Conservation (phyloP, 345 rosid genomes). For the Populus alba region DNA sequence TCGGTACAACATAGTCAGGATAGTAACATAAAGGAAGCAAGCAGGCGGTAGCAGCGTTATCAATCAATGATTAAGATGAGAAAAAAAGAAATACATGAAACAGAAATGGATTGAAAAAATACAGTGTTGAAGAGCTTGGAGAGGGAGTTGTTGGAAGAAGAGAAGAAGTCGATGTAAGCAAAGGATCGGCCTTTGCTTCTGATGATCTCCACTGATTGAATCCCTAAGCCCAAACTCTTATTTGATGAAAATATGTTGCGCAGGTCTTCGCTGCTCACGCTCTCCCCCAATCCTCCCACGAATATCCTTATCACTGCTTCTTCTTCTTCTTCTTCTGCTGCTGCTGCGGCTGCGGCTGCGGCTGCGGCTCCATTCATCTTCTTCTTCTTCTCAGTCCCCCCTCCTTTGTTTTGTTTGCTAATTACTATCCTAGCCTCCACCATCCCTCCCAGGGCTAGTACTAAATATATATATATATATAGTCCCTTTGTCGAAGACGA, state of each 20-base stretch:
- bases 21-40: too few relatives aligned
- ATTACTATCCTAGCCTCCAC: background rate
- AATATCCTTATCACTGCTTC: conserved; percentile 36
- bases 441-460: background rate
- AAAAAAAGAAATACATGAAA: background rate
- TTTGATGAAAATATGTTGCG: conserved; percentile 46
- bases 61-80: too few relatives aligned
- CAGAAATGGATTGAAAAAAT: background rate
- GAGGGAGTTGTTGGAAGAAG: conserved; percentile 57
- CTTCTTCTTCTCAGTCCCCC: background rate
- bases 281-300: conserved; percentile 83
- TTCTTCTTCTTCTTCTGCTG: conserved; percentile 13
- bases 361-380: too few relatives aligned
- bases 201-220: conserved; percentile 52
- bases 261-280: conserved; percentile 60
- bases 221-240: conserved; percentile 33
- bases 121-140: conserved; percentile 79
- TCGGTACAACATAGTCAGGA: too few relatives aligned
- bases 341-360: too few relatives aligned
- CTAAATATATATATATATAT: too few relatives aligned
- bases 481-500: too few relatives aligned
- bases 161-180: conserved; percentile 73
- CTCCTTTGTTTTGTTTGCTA: background rate
- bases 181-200: conserved; percentile 89
- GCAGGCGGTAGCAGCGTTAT: too few relatives aligned